Percentiles rank a stretch among this genome's conserved stretches.
These are phyloP conservation scores for Penicillium sp. DNA, from an alignment of 2,329 filamentous ascomycete species.

Conservation along the genomic window DNA sequence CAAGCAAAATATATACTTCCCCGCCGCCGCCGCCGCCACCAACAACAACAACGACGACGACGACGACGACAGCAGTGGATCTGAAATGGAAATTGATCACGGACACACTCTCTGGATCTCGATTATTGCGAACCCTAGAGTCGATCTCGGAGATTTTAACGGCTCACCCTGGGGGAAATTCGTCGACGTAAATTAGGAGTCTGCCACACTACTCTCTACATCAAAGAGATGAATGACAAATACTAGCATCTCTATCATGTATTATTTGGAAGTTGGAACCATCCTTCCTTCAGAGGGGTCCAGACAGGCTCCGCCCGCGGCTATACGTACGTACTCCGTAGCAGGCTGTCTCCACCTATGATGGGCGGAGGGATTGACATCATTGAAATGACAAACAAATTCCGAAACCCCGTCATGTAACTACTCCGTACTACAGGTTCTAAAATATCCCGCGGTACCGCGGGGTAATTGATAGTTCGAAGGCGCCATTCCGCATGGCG, in stretches of 20 bases:
- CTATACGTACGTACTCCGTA: not conserved
- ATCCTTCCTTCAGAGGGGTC: too few species aligned
- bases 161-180: not conserved
- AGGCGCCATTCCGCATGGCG: not conserved
- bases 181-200: not conserved
- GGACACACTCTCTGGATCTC: not conserved
- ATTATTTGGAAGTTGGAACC: not conserved
- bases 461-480: too few species aligned
- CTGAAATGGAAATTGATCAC: not conserved
- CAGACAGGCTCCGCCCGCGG: too few species aligned
- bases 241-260: not conserved
- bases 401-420: not conserved
- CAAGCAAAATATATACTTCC: not conserved
- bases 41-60: too few species aligned
- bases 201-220: not conserved
- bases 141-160: not conserved
- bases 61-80: not conserved
- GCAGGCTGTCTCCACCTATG: not conserved
- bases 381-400: not conserved
- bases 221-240: not conserved
- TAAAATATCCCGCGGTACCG: not conserved
- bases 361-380: not conserved
- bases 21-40: too few species aligned
- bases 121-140: not conserved
- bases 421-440: not conserved